Evolutionary conservation across 306 rosid genomes (phyloP), one percentile per base, ranked within the genome.

Genomic region (Pyrus pyrifolia): DNA sequence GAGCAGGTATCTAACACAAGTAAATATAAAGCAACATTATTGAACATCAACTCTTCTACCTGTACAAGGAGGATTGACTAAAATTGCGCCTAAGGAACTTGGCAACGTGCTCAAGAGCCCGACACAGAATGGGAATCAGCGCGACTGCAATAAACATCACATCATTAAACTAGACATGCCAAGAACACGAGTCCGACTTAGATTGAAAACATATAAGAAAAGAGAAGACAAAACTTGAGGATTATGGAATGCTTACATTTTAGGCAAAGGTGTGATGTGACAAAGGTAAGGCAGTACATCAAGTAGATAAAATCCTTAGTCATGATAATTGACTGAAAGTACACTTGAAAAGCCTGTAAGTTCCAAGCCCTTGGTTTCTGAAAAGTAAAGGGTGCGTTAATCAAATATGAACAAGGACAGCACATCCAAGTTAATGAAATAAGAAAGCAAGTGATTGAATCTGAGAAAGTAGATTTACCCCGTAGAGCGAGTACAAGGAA

Each of bases 331-430:
- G 90, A 70, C 80, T 91, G 98, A 77, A 96, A 91, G 87, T 96
- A 96, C 76, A 74, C 86, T 88, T 92, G 97, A 90, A 96, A 76
- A 44, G 93, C 93, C 78, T 89, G 99, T 78, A 91, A 38, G 90
- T 89, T 96, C 98, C 97, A 96, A 29, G 87, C 97, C 77, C 97
- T 91, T 6, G 99, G 99, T 86, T 82, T 91, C 99, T 96, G 90
- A 79, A 83, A 82, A 59, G 66, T 67, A 74, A 55, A 66, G 76
- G 70, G 79, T 53, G 52, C 44, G 74, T 79, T 75, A 51, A 68
- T 52, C 77, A 57, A 63, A 42, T 27, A 55, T 12, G 64, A 81
- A 74, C 44, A 74, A 61, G 33, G 67, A 73, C 58, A 79, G 64
- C 79, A 46, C 10, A 67, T 63, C 45, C 61, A 67, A 29, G 35